Evolutionary conservation across 1,284 basidiomycete species (phyloP), one percentile per base, ranked within the genome.

Genomic region (Trichosporon faecale): DNA sequence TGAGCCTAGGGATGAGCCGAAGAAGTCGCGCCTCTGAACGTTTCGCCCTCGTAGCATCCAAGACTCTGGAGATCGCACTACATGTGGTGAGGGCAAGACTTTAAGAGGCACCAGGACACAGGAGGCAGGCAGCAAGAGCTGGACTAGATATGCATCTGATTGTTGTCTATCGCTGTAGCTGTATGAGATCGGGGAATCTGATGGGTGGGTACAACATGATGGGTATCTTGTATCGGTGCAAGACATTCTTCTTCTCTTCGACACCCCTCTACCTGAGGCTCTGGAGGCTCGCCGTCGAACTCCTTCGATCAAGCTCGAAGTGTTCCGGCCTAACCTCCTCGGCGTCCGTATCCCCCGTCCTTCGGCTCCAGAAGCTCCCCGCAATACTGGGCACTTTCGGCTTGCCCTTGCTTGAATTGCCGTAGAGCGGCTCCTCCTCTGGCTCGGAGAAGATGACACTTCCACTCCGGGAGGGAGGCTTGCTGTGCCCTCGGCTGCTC

Each of bases 391-490:
- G 57, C 57, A 31, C 57, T n/a, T 61, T 61, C 29, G 57, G 6
- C 7, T 31, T 29, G 7, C 9, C 5, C 18, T 21, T 16, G 29
- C 11, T 52, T 61, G 25, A 57, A 18, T 65, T 57, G 33, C 40
- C 64, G 1, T 63, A 35, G 14, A 69, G 66, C 7, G 46, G 40
- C 21, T 46, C 16, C 0, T 72, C 66, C 21, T 67, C 71, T 2
- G 68, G 12, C 1, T 16, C 33, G n/a, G 46, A 12, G 18, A 35
- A 37, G 16, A 49, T 18, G 25, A 68, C 33, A n/a, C 66, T 69
- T 35, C 66, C 66, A 1, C 37, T 29, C 9, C 71, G 66, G 3
- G 64, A 66, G 12, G 33, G 21, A 7, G 66, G 23, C 37, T 37
- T 63, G 57, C 49, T 52, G 23, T 64, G 35, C 4, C 60, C 61